A percentile compares a stretch with the other conserved stretches of the same genome.
Conservation (phyloP, 208 protist genomes). For the Acanthamoeba sp. region DNA sequence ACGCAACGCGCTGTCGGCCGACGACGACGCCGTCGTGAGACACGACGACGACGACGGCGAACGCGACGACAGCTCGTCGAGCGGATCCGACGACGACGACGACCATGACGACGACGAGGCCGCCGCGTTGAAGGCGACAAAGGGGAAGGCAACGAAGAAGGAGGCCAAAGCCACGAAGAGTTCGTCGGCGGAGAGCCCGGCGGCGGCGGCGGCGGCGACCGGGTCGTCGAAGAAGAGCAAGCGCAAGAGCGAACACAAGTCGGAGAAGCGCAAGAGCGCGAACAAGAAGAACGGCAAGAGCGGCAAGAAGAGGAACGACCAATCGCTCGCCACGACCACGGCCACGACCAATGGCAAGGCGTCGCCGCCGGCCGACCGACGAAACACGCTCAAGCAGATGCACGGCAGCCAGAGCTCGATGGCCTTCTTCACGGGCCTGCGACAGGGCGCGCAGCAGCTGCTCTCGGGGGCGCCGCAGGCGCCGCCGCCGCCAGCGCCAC, state of each 20-base stretch:
- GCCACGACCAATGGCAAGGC: too few species aligned
- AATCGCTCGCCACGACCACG: background rate
- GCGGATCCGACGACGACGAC: background rate
- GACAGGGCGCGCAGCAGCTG: conserved; percentile 3
- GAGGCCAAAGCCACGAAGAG: background rate
- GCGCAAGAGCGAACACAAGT: background rate
- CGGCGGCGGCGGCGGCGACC: background rate
- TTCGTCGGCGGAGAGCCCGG: background rate
- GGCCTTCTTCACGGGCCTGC: conserved; percentile 36
- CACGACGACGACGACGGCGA: background rate
- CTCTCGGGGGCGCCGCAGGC: background rate
- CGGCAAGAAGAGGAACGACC: background rate
- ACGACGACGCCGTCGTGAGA: background rate
- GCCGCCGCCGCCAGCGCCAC: too few species aligned
- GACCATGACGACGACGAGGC: background rate
- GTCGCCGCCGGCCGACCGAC: background rate
- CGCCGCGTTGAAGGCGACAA: background rate
- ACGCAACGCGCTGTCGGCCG: background rate
- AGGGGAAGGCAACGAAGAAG: background rate
- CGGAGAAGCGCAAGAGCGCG: background rate
- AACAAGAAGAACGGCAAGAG: background rate
- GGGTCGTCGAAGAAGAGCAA: background rate
- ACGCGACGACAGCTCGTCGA: background rate
- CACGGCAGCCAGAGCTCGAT: conserved; percentile 35
- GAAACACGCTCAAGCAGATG: background rate